Base-by-base conservation (phyloP, 2,329 filamentous ascomycete species). In the Penicillium sp. region DNA sequence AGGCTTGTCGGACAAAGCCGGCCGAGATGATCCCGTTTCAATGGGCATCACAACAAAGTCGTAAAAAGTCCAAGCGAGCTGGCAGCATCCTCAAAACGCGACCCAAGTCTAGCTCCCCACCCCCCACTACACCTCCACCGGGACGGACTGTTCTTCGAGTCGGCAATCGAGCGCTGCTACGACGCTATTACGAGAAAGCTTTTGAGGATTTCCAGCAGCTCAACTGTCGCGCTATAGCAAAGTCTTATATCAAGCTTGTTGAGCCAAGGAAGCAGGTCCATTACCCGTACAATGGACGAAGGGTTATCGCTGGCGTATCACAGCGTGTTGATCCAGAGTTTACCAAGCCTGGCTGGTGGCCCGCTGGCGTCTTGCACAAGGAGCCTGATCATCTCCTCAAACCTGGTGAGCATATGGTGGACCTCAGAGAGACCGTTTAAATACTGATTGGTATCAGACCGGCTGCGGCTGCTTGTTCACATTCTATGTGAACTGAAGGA, bases 231-330 rank as follows among this genome's bases (percentile, higher is more conserved):
- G 64, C 72, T 16, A 70, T 79, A 19, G 71, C 72, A 19, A 79
- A 78, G 56, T 71, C 70, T 4, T 78, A 76, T 56, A 77, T 79
- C 54, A 79, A 76, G 56, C 67, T 72, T 5, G 76, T 78, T 26
- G 74, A 79, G 44, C 77, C 76, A 3, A 70, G 73, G 32, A 80
- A 79, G 63, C 77, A 79, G 62, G 74, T 75, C 2, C 75, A 73
- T 44, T 74, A 76, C 59, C 78, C 77, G 2, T 79, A 79, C 60
- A 79, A 79, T 60, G 77, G 70, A 35, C 65, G 66, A 13, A 70
- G 66, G 40, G 59, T 66, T 14, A 64, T 70, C 29, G 61, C 62
- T 1, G 70, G 70, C 7, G 58, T 62, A 2, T 62, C 69, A 7
- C 66, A 69, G 46, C 61, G 67, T 34, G 62, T 69, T 13, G 64